Conservation (phyloP, 805 yeast species). For the Kodamaea nitidulidarum region DNA sequence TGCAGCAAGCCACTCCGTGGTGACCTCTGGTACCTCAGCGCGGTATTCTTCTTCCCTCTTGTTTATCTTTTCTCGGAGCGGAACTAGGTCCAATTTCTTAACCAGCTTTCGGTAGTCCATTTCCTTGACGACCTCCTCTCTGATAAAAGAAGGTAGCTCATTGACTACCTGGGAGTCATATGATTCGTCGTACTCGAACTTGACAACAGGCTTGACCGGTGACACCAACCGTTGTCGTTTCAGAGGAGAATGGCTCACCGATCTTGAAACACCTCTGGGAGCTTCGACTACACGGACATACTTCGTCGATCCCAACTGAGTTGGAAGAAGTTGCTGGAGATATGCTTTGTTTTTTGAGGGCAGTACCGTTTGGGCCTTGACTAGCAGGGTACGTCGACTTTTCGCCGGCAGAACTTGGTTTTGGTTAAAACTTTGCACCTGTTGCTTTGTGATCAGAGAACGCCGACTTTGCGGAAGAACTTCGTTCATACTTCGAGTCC, state of each 20-base stretch:
- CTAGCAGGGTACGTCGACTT: background rate
- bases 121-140: slow-evolving; percentile 35
- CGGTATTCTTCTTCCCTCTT: slow-evolving; percentile 11
- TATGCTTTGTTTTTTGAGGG: slow-evolving; percentile 20
- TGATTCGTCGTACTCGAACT: slow-evolving; percentile 22
- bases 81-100: slow-evolving; percentile 21
- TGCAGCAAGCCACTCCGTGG: slow-evolving; percentile 19
- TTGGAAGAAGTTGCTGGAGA: slow-evolving; percentile 36
- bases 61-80: slow-evolving; percentile 26
- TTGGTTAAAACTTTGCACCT: no score
- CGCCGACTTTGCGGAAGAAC: no score
- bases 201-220: slow-evolving; percentile 5
- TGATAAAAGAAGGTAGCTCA: slow-evolving; percentile 37
- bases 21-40: slow-evolving; percentile 14
- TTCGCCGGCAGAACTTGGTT: no score
- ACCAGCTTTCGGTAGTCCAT: slow-evolving; percentile 26
- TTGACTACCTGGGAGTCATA: slow-evolving; percentile 35
- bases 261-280: slow-evolving; percentile 16
- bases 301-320: slow-evolving; percentile 25
- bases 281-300: slow-evolving; percentile 31
- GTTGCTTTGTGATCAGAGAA: no score
- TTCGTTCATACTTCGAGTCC: slow-evolving; percentile 38
- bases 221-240: slow-evolving; percentile 14
- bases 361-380: background rate
- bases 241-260: slow-evolving; percentile 20